These are phyloP conservation scores for Fomitopsis schrenkii DNA, from an alignment of 1,284 basidiomycete genomes.

Conservation along the genomic window DNA sequence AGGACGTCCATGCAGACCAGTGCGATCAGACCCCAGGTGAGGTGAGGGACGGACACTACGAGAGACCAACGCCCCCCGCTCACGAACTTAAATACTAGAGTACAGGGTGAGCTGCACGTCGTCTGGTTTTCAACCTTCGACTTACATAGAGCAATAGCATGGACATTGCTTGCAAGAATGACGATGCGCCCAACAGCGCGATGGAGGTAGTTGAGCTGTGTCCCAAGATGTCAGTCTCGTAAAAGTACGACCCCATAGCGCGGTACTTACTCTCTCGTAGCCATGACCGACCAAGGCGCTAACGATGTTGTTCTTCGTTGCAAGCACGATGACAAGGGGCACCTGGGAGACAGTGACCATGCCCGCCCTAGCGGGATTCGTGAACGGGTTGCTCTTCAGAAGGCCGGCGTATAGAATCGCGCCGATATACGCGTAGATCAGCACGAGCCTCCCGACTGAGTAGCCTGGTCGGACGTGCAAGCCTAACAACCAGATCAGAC, in stretches of 20 bases:
- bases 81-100: not conserved
- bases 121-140: slow-evolving; percentile 6
- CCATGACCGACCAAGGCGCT: slow-evolving; percentile 61
- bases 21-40: slow-evolving; percentile 44
- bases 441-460: slow-evolving; percentile 38
- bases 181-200: slow-evolving; percentile 64
- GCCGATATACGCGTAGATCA: slow-evolving; percentile 45
- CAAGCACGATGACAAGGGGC: slow-evolving; percentile 68
- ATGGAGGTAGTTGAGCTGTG: slow-evolving; percentile 74
- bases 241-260: too few species aligned
- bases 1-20: slow-evolving; percentile 50
- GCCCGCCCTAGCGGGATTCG: slow-evolving; percentile 46
- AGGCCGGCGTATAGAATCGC: slow-evolving; percentile 47
- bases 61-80: not conserved
- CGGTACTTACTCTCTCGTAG: slow-evolving; percentile 60
- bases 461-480: slow-evolving; percentile 1
- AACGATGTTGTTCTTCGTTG: slow-evolving; percentile 70
- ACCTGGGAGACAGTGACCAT: slow-evolving; percentile 67
- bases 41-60: slow-evolving; percentile 1
- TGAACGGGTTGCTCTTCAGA: slow-evolving; percentile 51
- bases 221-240: not conserved
- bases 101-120: not conserved
- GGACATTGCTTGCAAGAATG: slow-evolving; percentile 66
- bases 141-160: slow-evolving; percentile 58
- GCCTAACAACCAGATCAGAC: not conserved